Conservation (phyloP, 805 yeast genomes). For the Pichia deserticola region DNA sequence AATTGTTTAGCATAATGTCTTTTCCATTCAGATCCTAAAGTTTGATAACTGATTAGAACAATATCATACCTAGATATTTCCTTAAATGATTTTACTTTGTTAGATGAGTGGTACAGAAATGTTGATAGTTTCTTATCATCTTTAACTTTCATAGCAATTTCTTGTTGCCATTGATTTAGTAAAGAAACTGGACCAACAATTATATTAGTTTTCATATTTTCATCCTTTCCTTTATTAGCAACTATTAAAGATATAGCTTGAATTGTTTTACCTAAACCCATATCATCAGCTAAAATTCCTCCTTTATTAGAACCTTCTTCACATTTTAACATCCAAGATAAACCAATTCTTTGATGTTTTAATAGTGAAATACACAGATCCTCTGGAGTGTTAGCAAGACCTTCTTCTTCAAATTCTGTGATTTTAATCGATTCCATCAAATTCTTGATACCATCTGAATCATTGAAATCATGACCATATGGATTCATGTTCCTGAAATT, state of each 20-base stretch:
- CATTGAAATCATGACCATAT: slow-evolving; percentile 11
- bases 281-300: slow-evolving; percentile 73
- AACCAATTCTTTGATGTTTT: slow-evolving; percentile 75
- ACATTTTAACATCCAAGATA: slow-evolving; percentile 70
- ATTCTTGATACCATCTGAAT: slow-evolving; percentile 17
- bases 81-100: slow-evolving; percentile 35
- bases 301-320: slow-evolving; percentile 57
- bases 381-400: slow-evolving; percentile 57
- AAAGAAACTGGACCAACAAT: slow-evolving; percentile 90
- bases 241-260: slow-evolving; percentile 59
- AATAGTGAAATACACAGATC: slow-evolving; percentile 40
- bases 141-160: slow-evolving; percentile 57
- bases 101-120: slow-evolving; percentile 54
- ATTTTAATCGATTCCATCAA: slow-evolving; percentile 38
- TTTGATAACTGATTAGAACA: slow-evolving; percentile 73
- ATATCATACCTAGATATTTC: slow-evolving; percentile 56
- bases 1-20: slow-evolving; percentile 44
- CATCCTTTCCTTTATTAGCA: slow-evolving; percentile 30
- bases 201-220: slow-evolving; percentile 47
- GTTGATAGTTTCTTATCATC: slow-evolving; percentile 36
- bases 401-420: slow-evolving; percentile 41
- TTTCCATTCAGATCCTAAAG: slow-evolving; percentile 69
- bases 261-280: slow-evolving; percentile 77
- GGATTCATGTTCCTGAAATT: slow-evolving; percentile 1
- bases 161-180: slow-evolving; percentile 79